These are phyloP conservation scores for Helianthus annuus DNA, from an alignment of 129 eudicot species.

Conservation along the genomic window HanXRQr2.0-SUNRISE NC_035444.2:39227869-39228368, in stretches of 20 bases:
- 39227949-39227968: slow-evolving; percentile 42
- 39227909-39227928: slow-evolving; percentile 31
- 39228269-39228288: slow-evolving; percentile 86
- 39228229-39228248: slow-evolving; percentile 46
- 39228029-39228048: slow-evolving; percentile 87
- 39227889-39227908: slow-evolving; percentile 43
- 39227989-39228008: slow-evolving; percentile 92
- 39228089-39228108: slow-evolving; percentile 95
- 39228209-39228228: neutral
- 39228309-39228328: slow-evolving; percentile 76
- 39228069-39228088: slow-evolving; percentile 97
- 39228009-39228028: slow-evolving; percentile 86
- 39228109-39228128: slow-evolving; percentile 86
- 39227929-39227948: slow-evolving; percentile 36
- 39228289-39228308: slow-evolving; percentile 92
- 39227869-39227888: slow-evolving; percentile 52
- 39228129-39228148: slow-evolving; percentile 93
- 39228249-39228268: slow-evolving; percentile 88
- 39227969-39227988: slow-evolving; percentile 83
- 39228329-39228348: slow-evolving; percentile 77
- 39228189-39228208: neutral
- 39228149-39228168: slow-evolving; percentile 99
- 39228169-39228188: neutral
- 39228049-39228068: slow-evolving; percentile 64
- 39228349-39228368: slow-evolving; percentile 85